These are phyloP conservation scores for Exophiala mesophila DNA, from an alignment of 2,329 filamentous ascomycete species.

Conservation along the genomic window DNA sequence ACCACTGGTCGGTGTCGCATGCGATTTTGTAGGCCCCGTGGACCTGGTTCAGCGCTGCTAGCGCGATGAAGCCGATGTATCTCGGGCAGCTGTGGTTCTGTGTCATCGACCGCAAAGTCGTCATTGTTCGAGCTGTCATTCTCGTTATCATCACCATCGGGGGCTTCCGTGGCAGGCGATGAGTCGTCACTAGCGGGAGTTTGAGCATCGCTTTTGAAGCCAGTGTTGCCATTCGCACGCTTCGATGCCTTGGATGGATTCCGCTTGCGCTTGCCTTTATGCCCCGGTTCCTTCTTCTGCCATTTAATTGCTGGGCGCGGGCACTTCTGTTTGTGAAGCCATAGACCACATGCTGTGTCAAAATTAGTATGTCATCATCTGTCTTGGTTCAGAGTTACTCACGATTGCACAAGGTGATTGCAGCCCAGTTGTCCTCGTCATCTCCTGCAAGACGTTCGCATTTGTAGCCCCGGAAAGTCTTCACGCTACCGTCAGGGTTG, in stretches of 20 bases:
- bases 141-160: conserved; percentile 22
- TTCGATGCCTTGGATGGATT: conserved; percentile 29
- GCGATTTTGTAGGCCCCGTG: conserved; percentile 12
- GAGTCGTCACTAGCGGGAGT: conserved; percentile 36
- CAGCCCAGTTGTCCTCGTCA: conserved; percentile 66
- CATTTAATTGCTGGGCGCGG: conserved; percentile 82
- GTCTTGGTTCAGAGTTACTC: conserved; percentile 38
- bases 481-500: conserved; percentile 59
- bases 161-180: conserved; percentile 27
- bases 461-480: conserved; percentile 67
- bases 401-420: conserved; percentile 83
- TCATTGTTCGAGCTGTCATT: conserved; percentile 24
- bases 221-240: conserved; percentile 31
- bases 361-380: conserved; percentile 27
- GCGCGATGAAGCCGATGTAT: conserved; percentile 41
- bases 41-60: conserved; percentile 43
- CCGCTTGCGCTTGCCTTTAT: conserved; percentile 36
- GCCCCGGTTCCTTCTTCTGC: conserved; percentile 56
- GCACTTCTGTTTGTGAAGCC: conserved; percentile 80
- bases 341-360: conserved; percentile 75
- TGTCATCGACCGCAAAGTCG: conserved; percentile 32
- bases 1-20: conserved; percentile 29
- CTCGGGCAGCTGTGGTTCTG: conserved; percentile 33
- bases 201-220: conserved; percentile 31
- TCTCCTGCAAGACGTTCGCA: conserved; percentile 66